phyloP scores from a whole-genome alignment of 176 grass and related monocot species.

The Sorghum bicolor region Sorghum_bicolor_NCBIv3 NC_012878.2:47560501-47561000 shows the following conservation, averaged over 20 bases:
- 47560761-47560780: background rate
- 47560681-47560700: background rate
- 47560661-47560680: background rate
- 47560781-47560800: background rate
- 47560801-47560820: background rate
- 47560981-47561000: background rate
- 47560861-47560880: no score
- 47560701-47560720: background rate
- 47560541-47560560: no score
- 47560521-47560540: no score
- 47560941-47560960: background rate
- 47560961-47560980: background rate
- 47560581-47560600: background rate
- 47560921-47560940: no score
- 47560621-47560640: background rate
- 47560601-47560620: background rate
- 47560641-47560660: background rate
- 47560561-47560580: background rate
- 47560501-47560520: no score
- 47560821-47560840: no score
- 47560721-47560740: background rate
- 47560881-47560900: no score
- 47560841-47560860: background rate
- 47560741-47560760: background rate
- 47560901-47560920: no score